Percentiles rank a stretch among this genome's conserved stretches.
These are phyloP conservation scores for Penicillium simplicissimum DNA, from an alignment of 495 filamentous ascomycete genomes.

Conservation along the genomic window DNA sequence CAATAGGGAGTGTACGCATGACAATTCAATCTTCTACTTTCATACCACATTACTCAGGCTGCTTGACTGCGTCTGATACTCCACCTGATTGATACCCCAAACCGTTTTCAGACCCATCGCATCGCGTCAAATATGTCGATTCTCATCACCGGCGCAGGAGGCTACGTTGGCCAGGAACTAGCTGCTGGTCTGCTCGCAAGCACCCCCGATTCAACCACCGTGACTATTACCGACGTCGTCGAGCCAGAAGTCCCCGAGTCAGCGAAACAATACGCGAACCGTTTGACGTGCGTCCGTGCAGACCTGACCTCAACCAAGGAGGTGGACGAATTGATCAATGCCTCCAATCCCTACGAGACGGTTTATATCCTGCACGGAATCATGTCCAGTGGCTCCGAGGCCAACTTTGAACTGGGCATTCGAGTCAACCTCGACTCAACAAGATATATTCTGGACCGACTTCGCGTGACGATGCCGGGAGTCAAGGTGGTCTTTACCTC, in stretches of 20 bases:
- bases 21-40: not conserved
- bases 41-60: not conserved
- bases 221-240: slow-evolving; percentile 66
- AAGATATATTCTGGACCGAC: slow-evolving; percentile 59
- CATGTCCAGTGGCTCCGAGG: slow-evolving; percentile 78
- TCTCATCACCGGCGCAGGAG: slow-evolving; percentile 71
- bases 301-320: slow-evolving; percentile 63
- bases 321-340: slow-evolving; percentile 53
- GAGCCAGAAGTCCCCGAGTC: slow-evolving; percentile 55
- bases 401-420: slow-evolving; percentile 71
- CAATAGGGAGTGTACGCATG: too few species aligned
- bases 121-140: slow-evolving; percentile 51
- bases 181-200: slow-evolving; percentile 60
- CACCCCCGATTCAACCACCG: slow-evolving; percentile 46
- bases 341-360: slow-evolving; percentile 52
- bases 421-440: slow-evolving; percentile 75
- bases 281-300: slow-evolving; percentile 53
- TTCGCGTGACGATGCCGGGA: slow-evolving; percentile 58
- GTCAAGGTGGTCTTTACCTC: slow-evolving; percentile 62
- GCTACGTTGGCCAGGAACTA: slow-evolving; percentile 69
- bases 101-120: not conserved
- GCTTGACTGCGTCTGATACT: not conserved
- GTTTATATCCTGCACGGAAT: slow-evolving; percentile 84
- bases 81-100: not conserved
- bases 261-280: slow-evolving; percentile 43